Conservation (phyloP, 176 grass and related monocot genomes). For the Poa annua region DNA sequence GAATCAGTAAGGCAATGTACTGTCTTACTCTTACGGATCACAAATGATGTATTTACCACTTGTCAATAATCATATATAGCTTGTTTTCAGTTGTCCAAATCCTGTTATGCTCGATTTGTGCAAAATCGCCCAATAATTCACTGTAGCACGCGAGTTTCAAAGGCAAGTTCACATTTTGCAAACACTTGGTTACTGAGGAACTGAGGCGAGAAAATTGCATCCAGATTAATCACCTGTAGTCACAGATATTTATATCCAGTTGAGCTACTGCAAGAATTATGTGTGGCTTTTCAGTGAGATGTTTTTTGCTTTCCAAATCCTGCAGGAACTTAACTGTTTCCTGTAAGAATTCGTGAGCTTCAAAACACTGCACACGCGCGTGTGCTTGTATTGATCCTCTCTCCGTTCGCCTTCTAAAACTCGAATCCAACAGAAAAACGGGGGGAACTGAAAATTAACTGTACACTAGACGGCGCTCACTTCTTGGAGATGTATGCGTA, state of each 20-base stretch:
- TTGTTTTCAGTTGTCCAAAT: slow-evolving; percentile 21
- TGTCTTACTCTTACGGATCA: slow-evolving; percentile 32
- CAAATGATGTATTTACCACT: slow-evolving; percentile 48
- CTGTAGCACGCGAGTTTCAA: not conserved
- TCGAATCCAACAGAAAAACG: slow-evolving; percentile 6
- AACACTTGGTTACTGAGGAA: not conserved
- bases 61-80: slow-evolving; percentile 63
- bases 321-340: not conserved
- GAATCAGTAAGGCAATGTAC: slow-evolving; percentile 29
- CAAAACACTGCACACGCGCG: not conserved
- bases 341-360: not conserved
- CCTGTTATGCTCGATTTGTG: not conserved
- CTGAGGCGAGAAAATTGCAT: not conserved
- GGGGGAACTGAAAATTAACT: slow-evolving; percentile 21
- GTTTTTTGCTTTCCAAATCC: too few species aligned
- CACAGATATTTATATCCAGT: not conserved
- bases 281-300: not conserved
- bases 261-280: not conserved
- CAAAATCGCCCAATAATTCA: not conserved
- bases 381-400: slow-evolving; percentile 34
- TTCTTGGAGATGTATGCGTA: slow-evolving; percentile 99
- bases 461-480: slow-evolving; percentile 51
- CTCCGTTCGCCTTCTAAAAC: slow-evolving; percentile 41
- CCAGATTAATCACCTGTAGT: not conserved
- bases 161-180: not conserved